Percentiles rank a stretch among this genome's conserved stretches.
Evolutionary conservation across 2,329 filamentous ascomycete genomes (phyloP).

Genomic region (Ascochyta rabiei): DNA sequence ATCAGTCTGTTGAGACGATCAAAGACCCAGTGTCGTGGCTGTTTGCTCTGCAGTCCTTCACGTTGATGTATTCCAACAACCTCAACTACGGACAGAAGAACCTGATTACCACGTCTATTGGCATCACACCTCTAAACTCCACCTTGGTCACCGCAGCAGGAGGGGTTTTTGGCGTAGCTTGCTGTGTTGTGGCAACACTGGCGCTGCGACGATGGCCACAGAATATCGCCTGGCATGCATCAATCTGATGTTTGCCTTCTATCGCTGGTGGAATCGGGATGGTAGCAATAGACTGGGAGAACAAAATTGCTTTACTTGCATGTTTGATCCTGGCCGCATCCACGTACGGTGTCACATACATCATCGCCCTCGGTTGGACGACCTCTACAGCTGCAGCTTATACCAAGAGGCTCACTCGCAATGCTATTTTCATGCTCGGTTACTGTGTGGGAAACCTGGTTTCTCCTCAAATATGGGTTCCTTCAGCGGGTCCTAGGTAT

Average conservation of each 20-base stretch:
- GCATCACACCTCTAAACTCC: too few relatives aligned
- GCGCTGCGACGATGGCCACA: too few relatives aligned
- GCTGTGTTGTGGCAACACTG: too few relatives aligned
- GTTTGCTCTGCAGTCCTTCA: not conserved
- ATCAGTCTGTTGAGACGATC: not conserved
- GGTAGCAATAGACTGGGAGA: too few relatives aligned
- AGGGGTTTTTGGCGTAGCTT: too few relatives aligned
- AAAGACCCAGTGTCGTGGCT: constrained; percentile 1
- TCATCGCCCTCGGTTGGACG: not conserved
- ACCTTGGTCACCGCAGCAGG: too few relatives aligned
- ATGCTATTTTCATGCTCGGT: constrained; percentile 1
- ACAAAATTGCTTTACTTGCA: too few relatives aligned
- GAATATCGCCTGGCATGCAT: too few relatives aligned
- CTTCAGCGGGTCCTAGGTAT: not conserved
- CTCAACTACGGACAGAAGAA: not conserved
- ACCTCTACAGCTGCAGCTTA: constrained; percentile 1
- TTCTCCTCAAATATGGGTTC: constrained; percentile 2
- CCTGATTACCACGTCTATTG: too few relatives aligned
- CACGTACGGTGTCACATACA: not conserved
- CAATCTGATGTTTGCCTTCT: too few relatives aligned
- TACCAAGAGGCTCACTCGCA: constrained; percentile 2
- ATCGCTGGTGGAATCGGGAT: too few relatives aligned
- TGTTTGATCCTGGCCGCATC: not conserved
- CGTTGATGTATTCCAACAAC: not conserved
- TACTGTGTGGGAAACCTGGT: constrained; percentile 3